These are phyloP conservation scores for Aspergillus carbonarius DNA, from an alignment of 2,329 filamentous ascomycete genomes.

Conservation along the genomic window DNA sequence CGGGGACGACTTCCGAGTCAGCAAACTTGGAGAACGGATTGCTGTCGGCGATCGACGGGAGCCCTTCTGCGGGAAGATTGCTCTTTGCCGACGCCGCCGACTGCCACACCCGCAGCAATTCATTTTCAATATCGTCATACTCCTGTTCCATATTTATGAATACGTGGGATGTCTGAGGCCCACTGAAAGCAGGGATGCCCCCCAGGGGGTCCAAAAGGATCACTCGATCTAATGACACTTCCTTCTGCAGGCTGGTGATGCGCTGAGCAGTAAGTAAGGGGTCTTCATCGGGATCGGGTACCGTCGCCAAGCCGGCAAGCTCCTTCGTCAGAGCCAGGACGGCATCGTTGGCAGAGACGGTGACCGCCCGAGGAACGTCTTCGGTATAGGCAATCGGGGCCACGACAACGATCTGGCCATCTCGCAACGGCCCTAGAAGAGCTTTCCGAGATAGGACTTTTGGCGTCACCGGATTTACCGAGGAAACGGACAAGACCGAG, in stretches of 20 bases:
- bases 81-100: conserved; percentile 12
- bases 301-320: conserved; percentile 65
- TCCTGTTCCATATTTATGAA: conserved; percentile 96
- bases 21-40: conserved; percentile 49
- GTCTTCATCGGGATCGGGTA: conserved; percentile 45
- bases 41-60: conserved; percentile 28
- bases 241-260: conserved; percentile 45
- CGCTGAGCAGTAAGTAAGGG: conserved; percentile 40
- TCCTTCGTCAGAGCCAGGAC: conserved; percentile 75
- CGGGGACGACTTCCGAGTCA: conserved; percentile 27
- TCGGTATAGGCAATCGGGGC: conserved; percentile 62
- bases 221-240: conserved; percentile 73
- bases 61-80: conserved; percentile 9
- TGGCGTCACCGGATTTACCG: conserved; percentile 34
- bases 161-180: conserved; percentile 65
- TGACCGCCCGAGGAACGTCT: conserved; percentile 48
- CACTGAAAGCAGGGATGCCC: conserved; percentile 69
- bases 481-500: conserved; percentile 48
- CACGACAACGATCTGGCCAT: conserved; percentile 70
- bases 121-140: conserved; percentile 65
- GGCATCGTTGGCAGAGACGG: conserved; percentile 60
- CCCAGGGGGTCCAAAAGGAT: conserved; percentile 87
- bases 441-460: conserved; percentile 48
- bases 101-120: conserved; percentile 50
- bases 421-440: conserved; percentile 64